A percentile compares a stretch with the other conserved stretches of the same genome.
Conservation (phyloP, 2,329 filamentous ascomycete species). For the Pyrenophora graminea region DNA sequence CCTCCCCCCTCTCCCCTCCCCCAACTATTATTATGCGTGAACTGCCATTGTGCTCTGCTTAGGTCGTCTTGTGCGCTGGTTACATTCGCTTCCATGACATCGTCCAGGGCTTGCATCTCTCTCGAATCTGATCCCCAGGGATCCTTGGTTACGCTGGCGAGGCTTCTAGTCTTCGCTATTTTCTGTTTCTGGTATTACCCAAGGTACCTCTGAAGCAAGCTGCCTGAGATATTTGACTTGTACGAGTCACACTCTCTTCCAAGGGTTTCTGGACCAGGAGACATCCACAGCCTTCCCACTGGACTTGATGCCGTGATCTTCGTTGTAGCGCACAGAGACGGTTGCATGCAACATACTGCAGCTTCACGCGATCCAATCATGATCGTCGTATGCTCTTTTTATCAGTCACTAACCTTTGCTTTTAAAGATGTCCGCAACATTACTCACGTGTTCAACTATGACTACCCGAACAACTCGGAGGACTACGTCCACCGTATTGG, state of each 20-base stretch:
- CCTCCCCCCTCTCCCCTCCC: constrained; percentile 44
- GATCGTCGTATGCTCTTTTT: constrained; percentile 54
- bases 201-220: constrained; percentile 73
- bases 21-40: constrained; percentile 59
- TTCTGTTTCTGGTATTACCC: constrained; percentile 71
- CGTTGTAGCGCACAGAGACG: constrained; percentile 60
- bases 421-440: constrained; percentile 99
- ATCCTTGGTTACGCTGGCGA: constrained; percentile 86
- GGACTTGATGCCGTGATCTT: constrained; percentile 50
- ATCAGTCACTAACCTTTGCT: constrained; percentile 75
- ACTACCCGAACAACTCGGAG: constrained; percentile 92
- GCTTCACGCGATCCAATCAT: constrained; percentile 64
- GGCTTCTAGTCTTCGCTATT: constrained; percentile 68
- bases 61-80: constrained; percentile 78
- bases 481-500: constrained; percentile 72
- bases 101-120: constrained; percentile 86
- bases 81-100: constrained; percentile 79
- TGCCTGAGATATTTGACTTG: constrained; percentile 71
- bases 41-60: constrained; percentile 82
- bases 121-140: constrained; percentile 77
- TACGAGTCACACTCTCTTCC: constrained; percentile 71
- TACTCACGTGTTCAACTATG: constrained; percentile 99
- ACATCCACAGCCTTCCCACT: constrained; percentile 57
- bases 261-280: constrained; percentile 71
- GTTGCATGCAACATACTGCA: constrained; percentile 58